Base-by-base conservation (phyloP, 192 early-diverging fungal species). In the Allomyces javanicus region DNA sequence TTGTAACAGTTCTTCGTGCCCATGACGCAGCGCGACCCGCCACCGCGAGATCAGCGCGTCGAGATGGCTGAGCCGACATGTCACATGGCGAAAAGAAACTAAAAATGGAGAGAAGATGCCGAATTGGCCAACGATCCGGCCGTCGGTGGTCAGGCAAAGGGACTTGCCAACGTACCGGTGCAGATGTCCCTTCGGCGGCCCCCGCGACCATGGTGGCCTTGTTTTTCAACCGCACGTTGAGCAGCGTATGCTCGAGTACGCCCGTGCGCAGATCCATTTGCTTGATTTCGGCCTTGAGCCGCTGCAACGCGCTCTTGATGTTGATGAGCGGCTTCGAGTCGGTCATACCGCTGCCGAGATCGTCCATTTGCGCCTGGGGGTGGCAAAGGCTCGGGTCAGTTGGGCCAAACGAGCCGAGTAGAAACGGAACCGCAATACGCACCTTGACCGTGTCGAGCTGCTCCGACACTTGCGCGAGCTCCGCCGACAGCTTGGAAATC, bases 281-380 rank as follows among this genome's bases (percentile, higher is more conserved):
- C 66, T 83, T 83, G 58, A 83, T 77, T 65, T 83, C 81, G 1
- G 65, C 62, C 68, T 83, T 83, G 23, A 83, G 66, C 66, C 73
- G 74, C 4, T 65, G 45, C 25, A 78, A 64, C 19, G 78, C 78
- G 70, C 81, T 77, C 66, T 83, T 83, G 64, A 83, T 83, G 24
- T 71, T 64, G 14, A 79, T 66, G 64, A 83, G 68, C 23, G 81
- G 81, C 63, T 83, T 81, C n/a, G 81, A 83, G 67, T 83, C 81
- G 0, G 81, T 83, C 81, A 83, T 83, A 3, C 81, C 81, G 64
- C 71, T 83, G 27, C 81, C 81, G 64, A 83, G 74, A 61, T 82
- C 81, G 65, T 83, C 81, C 76, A 83, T 83, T 23, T 68, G 64
- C 5, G 75, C 64, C 77, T 81, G 26, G n/a, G 9, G 24, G 12